Percentiles rank a stretch among this genome's conserved stretches.
These are phyloP conservation scores for Sphenostylis stenocarpa DNA, from an alignment of 306 rosid species.

Conservation along the genomic window DNA sequence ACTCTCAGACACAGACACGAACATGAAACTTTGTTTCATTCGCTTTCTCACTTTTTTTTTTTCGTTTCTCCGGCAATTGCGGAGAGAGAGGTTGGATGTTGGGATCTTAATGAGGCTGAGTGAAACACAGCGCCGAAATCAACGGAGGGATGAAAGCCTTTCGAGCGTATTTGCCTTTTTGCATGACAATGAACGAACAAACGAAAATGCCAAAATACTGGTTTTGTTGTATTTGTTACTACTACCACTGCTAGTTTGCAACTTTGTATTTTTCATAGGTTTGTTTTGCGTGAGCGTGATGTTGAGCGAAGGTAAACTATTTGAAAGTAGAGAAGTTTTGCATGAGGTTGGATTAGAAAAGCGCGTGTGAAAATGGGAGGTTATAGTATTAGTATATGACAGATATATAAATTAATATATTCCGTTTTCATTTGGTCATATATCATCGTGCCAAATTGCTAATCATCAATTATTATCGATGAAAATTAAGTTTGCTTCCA, in stretches of 20 bases:
- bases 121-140: slow-evolving; percentile 51
- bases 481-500: slow-evolving; percentile 7
- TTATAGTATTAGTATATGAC: neutral
- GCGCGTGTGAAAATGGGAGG: slow-evolving; percentile 3
- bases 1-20: neutral
- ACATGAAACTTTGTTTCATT: neutral
- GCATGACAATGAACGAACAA: slow-evolving; percentile 8
- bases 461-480: neutral
- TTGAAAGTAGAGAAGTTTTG: slow-evolving; percentile 12
- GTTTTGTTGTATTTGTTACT: slow-evolving; percentile 29
- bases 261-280: slow-evolving; percentile 10
- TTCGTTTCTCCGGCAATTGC: slow-evolving; percentile 62
- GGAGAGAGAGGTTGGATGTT: slow-evolving; percentile 49
- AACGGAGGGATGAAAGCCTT: slow-evolving; percentile 38
- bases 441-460: neutral
- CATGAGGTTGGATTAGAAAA: slow-evolving; percentile 28
- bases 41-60: slow-evolving; percentile 16
- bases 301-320: neutral
- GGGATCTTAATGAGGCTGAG: slow-evolving; percentile 40
- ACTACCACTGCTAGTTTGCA: neutral
- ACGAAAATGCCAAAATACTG: slow-evolving; percentile 3
- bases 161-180: slow-evolving; percentile 19
- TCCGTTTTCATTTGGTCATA: neutral
- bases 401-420: neutral
- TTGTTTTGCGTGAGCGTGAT: neutral